phyloP scores from a whole-genome alignment of 139 green algal species.

The Deuterostichococcus epilithicus region DNA sequence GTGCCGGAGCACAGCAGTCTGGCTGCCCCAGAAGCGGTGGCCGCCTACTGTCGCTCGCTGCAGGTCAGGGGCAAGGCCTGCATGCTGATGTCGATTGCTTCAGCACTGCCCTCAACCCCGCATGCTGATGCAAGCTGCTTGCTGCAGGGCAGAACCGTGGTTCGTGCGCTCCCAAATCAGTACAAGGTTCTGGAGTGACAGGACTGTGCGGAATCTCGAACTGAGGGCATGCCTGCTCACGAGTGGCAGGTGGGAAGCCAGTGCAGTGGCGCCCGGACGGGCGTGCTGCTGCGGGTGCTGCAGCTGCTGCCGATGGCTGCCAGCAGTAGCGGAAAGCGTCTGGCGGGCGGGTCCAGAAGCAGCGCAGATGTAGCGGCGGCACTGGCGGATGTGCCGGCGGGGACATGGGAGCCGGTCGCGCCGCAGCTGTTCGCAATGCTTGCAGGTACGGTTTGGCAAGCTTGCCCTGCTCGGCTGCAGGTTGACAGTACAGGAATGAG shows the following conservation, averaged over 20 bases:
- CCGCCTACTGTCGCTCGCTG: background rate
- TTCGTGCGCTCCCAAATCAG: too few species aligned
- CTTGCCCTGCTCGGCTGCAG: background rate
- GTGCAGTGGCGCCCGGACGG: too few species aligned
- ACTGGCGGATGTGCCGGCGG: constrained; percentile 29
- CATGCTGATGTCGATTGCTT: constrained; percentile 22
- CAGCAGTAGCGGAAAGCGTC: constrained; percentile 1
- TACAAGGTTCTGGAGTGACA: too few species aligned
- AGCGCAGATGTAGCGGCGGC: too few species aligned
- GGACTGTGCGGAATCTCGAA: too few species aligned
- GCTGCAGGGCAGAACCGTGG: too few species aligned
- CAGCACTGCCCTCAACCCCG: constrained; percentile 5
- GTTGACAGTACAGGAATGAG: too few species aligned
- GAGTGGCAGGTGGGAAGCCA: background rate
- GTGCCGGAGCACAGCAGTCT: background rate
- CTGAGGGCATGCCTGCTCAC: background rate
- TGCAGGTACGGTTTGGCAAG: background rate
- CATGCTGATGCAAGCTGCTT: too few species aligned
- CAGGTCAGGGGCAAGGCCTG: constrained; percentile 19
- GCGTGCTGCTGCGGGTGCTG: constrained; percentile 43
- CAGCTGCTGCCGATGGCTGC: constrained; percentile 3
- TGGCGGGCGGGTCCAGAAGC: too few species aligned
- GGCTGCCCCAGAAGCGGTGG: background rate
- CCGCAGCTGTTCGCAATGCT: constrained; percentile 62
- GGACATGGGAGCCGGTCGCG: constrained; percentile 39